These are phyloP conservation scores for Gossypium aridum DNA, from an alignment of 441 rosid genomes.

Conservation along the genomic window DNA sequence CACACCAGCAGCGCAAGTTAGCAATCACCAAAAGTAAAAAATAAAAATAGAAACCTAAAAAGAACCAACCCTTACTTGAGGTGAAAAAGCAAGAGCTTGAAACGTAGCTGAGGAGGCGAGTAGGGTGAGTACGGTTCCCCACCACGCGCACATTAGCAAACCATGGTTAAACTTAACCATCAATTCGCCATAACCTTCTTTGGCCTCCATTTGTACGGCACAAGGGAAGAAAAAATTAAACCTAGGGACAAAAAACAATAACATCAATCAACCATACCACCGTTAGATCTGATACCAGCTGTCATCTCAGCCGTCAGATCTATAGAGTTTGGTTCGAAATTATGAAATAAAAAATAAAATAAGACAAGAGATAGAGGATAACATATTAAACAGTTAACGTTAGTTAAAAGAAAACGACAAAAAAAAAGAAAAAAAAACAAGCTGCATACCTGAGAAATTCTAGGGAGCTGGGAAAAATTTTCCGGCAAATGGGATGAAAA, in stretches of 20 bases:
- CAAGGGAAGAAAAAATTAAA: neutral
- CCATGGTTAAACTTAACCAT: neutral
- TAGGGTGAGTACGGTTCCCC: conserved; percentile 1
- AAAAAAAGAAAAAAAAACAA: no score
- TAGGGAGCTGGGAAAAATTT: neutral
- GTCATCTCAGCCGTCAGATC: neutral
- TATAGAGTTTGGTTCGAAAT: neutral
- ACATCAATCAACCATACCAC: neutral
- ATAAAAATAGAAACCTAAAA: no score
- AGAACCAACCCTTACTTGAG: neutral
- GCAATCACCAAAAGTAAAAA: neutral
- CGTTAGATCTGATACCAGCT: neutral
- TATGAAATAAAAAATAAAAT: neutral
- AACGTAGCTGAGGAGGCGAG: neutral
- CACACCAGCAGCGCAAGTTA: neutral
- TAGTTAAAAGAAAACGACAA: conserved; percentile 6
- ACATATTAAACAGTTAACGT: neutral
- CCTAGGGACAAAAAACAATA: neutral
- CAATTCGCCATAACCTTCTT: neutral
- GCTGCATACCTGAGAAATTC: neutral
- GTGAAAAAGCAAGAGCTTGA: neutral
- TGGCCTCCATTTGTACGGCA: conserved; percentile 10
- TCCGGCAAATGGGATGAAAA: neutral
- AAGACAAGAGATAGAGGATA: neutral
- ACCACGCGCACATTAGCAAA: neutral